Percentiles rank a stretch among this genome's conserved stretches.
Evolutionary conservation across 805 yeast genomes (phyloP).

Genomic region (Wickerhamomyces chaumierensis): DNA sequence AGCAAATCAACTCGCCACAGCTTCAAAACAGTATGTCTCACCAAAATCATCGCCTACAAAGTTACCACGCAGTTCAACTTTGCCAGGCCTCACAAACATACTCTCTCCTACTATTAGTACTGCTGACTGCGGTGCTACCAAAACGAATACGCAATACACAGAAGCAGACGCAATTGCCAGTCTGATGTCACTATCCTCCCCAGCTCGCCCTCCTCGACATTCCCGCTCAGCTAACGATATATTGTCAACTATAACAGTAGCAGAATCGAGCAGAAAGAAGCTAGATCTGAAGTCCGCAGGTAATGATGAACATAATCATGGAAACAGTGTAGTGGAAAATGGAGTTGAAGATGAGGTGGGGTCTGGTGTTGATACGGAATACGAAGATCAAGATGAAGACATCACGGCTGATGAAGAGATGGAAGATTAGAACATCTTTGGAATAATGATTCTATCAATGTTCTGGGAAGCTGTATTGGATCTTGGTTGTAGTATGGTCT

Average conservation of each 20-base stretch:
- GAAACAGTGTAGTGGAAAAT: no score
- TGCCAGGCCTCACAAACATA: no score
- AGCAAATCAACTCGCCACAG: not conserved
- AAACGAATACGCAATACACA: constrained; percentile 5
- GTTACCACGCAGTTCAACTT: constrained; percentile 5
- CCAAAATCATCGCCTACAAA: not conserved
- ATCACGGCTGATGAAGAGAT: constrained; percentile 7
- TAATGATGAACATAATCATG: no score
- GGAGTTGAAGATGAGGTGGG: constrained; percentile 11
- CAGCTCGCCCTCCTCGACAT: constrained; percentile 5
- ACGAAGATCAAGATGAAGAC: constrained; percentile 4
- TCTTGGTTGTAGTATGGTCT: no score
- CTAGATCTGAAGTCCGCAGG: constrained; percentile 8
- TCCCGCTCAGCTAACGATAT: no score
- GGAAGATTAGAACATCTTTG: no score
- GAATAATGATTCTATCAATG: not conserved
- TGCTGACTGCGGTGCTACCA: no score
- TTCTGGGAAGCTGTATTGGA: no score
- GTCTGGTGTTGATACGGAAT: constrained; percentile 7
- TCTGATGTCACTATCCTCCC: constrained; percentile 26
- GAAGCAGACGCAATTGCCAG: constrained; percentile 31
- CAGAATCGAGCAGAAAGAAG: not conserved
- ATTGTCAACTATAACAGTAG: no score
- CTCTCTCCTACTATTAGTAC: no score
- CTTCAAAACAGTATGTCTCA: not conserved